Evolutionary conservation across 306 rosid genomes (phyloP).

Genomic region (Prunus davidiana): DNA sequence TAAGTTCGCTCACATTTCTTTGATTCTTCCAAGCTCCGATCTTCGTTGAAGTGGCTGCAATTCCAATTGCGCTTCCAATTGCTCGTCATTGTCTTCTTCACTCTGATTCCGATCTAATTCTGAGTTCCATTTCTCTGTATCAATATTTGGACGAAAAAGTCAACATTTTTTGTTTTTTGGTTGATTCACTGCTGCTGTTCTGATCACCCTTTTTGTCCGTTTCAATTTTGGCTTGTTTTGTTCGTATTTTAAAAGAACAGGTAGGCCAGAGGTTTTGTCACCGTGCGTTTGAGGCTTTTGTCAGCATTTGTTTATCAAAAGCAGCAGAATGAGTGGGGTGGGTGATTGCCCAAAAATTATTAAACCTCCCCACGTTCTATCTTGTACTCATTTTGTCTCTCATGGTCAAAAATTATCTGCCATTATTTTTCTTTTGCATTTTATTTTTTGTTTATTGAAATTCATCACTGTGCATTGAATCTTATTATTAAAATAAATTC

Average conservation of each 20-base stretch:
- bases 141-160: neutral
- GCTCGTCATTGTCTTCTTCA: neutral
- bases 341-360: slow-evolving; percentile 13
- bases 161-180: neutral
- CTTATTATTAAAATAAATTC: neutral
- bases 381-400: slow-evolving; percentile 12
- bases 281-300: neutral
- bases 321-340: slow-evolving; percentile 12
- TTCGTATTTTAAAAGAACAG: slow-evolving; percentile 6
- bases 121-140: neutral
- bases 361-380: slow-evolving; percentile 30
- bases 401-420: neutral
- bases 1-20: slow-evolving; percentile 11
- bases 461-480: neutral
- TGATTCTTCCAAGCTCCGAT: neutral
- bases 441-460: neutral
- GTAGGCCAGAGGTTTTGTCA: slow-evolving; percentile 14
- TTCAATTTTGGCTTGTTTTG: neutral
- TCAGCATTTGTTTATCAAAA: neutral
- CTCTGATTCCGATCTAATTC: neutral
- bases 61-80: neutral
- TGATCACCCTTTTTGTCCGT: neutral
- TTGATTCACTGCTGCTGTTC: slow-evolving; percentile 11
- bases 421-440: neutral
- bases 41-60: slow-evolving; percentile 1